Base-by-base conservation (phyloP, 345 rosid species). In the Eucalyptus regnans region DNA sequence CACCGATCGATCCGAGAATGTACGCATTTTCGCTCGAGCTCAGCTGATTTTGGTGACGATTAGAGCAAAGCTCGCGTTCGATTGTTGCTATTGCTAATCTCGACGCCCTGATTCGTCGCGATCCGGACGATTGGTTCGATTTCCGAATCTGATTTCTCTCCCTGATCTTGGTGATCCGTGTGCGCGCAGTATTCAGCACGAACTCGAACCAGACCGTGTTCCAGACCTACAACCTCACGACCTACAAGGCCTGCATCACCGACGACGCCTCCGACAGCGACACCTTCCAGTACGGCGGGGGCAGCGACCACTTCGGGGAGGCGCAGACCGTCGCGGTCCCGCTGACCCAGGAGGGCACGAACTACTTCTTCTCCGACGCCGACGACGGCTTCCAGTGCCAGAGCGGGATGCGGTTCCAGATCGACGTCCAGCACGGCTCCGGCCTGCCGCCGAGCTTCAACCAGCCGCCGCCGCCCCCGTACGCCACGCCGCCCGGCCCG, bases 391-490 rank as follows among this genome's bases (percentile, higher is more conserved):
- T 88, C 86, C 97, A 94, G 87, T 95, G 97, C 90, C 92, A 66
- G 86, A 49, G 49, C 1, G 96, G 97, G 58, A 88, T 95, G 95
- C 94, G 95, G 68, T 95, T 94, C 90, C 89, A 91, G 92, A 93
- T 95, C 94, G 84, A 86, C 46, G 96, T 94, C 88, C 89, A 89
- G 50, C 96, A 64, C 79, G 96, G 96, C 88, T 91, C 90, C 80
- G 97, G 96, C 86, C 90, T 94, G 90, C 97, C 96, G 29, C 95
- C 96, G 33, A 92, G 92, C 89, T 96, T 95, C 66, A 95, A 88
- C 87, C 96, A 95, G 90, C 97, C 96, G 31, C 97, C 96, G 22
- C 96, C 96, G 11, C 96, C 96, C 12, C 94, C 96, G 6, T 93
- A 93, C 89, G 86, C 86, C 14, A 92, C 89, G 89, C 94, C 96